Conservation (phyloP, 495 filamentous ascomycete genomes). For the Extremus antarcticus region DNA sequence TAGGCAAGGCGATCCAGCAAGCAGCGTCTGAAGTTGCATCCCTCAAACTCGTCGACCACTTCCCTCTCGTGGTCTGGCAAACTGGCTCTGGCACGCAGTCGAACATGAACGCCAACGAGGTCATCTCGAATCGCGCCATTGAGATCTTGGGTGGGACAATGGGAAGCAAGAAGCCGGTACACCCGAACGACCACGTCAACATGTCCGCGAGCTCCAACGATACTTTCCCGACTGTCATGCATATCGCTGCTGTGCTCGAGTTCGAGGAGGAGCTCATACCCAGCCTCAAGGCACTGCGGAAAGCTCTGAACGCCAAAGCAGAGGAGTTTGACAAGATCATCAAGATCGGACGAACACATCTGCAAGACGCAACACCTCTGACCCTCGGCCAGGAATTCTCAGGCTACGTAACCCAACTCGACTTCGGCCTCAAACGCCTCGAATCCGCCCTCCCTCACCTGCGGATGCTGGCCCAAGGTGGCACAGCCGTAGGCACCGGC, state of each 20-base stretch:
- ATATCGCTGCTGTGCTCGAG: slow-evolving; percentile 93
- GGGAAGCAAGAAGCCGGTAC: slow-evolving; percentile 94
- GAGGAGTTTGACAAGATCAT: slow-evolving; percentile 83
- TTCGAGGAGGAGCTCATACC: slow-evolving; percentile 79
- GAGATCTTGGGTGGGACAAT: slow-evolving; percentile 91
- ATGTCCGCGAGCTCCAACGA: slow-evolving; percentile 98
- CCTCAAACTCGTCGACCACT: slow-evolving; percentile 92
- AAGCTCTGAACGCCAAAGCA: slow-evolving; percentile 79
- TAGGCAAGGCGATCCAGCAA: slow-evolving; percentile 89
- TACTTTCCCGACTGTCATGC: slow-evolving; percentile 99
- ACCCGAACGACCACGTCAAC: slow-evolving; percentile 99
- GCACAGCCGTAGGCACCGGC: slow-evolving; percentile 93
- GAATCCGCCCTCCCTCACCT: slow-evolving; percentile 73
- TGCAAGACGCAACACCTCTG: slow-evolving; percentile 93
- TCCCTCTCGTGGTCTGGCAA: slow-evolving; percentile 98
- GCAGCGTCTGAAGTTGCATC: slow-evolving; percentile 87
- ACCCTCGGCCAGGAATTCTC: slow-evolving; percentile 98
- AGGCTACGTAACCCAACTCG: slow-evolving; percentile 89
- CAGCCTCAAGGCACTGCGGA: slow-evolving; percentile 65
- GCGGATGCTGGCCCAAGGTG: slow-evolving; percentile 82
- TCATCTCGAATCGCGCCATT: slow-evolving; percentile 98
- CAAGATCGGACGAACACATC: slow-evolving; percentile 97
- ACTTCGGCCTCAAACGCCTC: slow-evolving; percentile 80
- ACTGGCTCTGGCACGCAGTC: slow-evolving; percentile 97
- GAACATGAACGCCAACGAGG: slow-evolving; percentile 99